Base-by-base conservation (phyloP, 495 filamentous ascomycete species). In the Gamarada debralockiae region DNA sequence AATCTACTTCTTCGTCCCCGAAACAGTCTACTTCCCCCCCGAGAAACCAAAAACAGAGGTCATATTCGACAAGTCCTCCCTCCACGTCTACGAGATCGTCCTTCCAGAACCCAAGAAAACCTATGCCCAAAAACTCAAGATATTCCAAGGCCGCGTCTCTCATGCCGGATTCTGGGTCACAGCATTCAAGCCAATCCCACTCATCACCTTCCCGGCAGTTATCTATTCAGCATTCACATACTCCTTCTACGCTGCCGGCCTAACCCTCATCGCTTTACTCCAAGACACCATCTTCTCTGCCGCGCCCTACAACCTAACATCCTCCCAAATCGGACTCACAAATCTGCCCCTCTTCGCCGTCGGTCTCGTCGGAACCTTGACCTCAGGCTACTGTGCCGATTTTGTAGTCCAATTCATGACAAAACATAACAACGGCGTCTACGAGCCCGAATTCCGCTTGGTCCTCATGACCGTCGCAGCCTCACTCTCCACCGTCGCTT, bases 361-460 rank as follows among this genome's bases (percentile, higher is more conserved):
- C 17, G 72, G 65, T 18, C 66, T 77, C 47, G 44, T 76, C 22
- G 77, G 74, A 41, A 71, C 72, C 48, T 23, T 73, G 15, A 62
- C 76, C 12, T 70, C 73, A 0, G 77, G 75, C 8, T 72, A 72
- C 13, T 53, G 77, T 25, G 77, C 72, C 55, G 77, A 79, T 43
- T 52, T 57, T 23, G 65, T 75, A 12, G 73, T 72, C 7, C 70
- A 73, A 53, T 74, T 66, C 68, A 60, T 70, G 60, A 68, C 75
- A 5, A 62, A 67, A 17, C 66, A 66, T 25, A 79, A 80, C 56
- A 65, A 69, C 13, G 74, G 72, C 18, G 63, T 77, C 29, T 81
- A 73, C 49, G 77, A 80, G 58, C 78, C 77, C 4, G 77, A 79
- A 59, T 74, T 71, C 55, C 70, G 78, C n/a, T 66, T 81, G 36